Evolutionary conservation across 768 basidiomycete species (phyloP).

Genomic region (Imleria badia): DNA sequence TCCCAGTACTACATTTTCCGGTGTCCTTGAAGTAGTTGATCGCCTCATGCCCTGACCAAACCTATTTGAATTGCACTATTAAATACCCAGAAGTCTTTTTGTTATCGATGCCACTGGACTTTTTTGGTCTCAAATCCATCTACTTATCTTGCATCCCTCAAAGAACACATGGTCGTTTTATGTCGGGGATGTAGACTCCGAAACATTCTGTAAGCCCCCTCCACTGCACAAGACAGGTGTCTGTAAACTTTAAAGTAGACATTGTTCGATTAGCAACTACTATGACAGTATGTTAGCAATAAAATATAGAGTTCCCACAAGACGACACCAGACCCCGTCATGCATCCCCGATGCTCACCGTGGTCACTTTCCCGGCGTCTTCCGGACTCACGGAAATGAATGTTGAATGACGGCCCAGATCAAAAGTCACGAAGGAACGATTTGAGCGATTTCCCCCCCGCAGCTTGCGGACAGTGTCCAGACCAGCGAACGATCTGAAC

Average conservation of each 20-base stretch:
- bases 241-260: neutral
- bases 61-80: neutral
- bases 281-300: neutral
- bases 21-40: conserved; percentile 16
- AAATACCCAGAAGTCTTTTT: neutral
- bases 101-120: neutral
- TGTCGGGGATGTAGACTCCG: neutral
- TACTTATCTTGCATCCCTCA: no score
- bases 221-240: no score
- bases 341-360: neutral
- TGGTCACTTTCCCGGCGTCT: neutral
- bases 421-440: neutral
- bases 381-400: conserved; percentile 10
- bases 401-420: neutral
- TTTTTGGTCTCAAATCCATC: neutral
- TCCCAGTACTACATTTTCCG: neutral
- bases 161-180: neutral
- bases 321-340: no score
- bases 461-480: neutral
- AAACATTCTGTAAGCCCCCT: no score
- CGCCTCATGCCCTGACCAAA: conserved; percentile 2
- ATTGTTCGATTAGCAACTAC: neutral
- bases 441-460: neutral
- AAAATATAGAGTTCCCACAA: neutral
- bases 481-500: neutral